Percentiles rank a stretch among this genome's conserved stretches.
Conservation (phyloP, 768 basidiomycete species). For the Amanita polypyramis region DNA sequence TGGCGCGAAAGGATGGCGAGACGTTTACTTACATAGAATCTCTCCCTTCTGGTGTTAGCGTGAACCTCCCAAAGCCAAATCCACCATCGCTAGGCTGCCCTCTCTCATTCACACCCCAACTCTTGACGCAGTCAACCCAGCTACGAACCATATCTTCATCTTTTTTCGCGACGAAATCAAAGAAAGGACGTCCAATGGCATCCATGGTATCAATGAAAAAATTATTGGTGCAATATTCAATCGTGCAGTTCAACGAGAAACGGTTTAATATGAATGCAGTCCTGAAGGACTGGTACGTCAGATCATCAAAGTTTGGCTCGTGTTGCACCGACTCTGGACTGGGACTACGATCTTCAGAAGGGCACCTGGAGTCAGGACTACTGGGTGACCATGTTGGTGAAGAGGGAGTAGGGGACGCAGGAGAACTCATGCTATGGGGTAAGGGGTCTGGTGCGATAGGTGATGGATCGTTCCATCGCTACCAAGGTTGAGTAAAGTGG, state of each 20-base stretch:
- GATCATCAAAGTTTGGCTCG: conserved; percentile 44
- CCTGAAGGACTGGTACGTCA: conserved; percentile 61
- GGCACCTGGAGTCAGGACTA: conserved; percentile 8
- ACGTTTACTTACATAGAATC: conserved; percentile 43
- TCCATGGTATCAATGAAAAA: conserved; percentile 48
- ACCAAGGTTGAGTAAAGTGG: conserved; percentile 1
- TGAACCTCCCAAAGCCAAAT: conserved; percentile 73
- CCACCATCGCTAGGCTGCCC: conserved; percentile 80
- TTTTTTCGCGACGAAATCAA: conserved; percentile 57
- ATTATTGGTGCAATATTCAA: conserved; percentile 69
- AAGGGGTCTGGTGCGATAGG: conserved; percentile 48
- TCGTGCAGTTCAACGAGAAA: conserved; percentile 54
- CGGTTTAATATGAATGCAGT: conserved; percentile 78
- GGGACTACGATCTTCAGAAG: conserved; percentile 12
- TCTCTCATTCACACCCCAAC: conserved; percentile 77
- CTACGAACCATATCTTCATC: conserved; percentile 58
- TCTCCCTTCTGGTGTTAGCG: conserved; percentile 42
- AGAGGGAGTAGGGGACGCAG: conserved; percentile 21
- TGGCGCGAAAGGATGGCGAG: not conserved
- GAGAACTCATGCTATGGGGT: conserved; percentile 19
- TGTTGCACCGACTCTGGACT: conserved; percentile 13
- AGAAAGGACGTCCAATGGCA: conserved; percentile 58
- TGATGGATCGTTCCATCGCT: conserved; percentile 65
- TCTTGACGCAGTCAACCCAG: conserved; percentile 72
- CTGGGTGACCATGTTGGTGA: conserved; percentile 17